Evolutionary conservation across 352 stramenopile species (phyloP).

Genomic region (Phytopythium litorale): DNA sequence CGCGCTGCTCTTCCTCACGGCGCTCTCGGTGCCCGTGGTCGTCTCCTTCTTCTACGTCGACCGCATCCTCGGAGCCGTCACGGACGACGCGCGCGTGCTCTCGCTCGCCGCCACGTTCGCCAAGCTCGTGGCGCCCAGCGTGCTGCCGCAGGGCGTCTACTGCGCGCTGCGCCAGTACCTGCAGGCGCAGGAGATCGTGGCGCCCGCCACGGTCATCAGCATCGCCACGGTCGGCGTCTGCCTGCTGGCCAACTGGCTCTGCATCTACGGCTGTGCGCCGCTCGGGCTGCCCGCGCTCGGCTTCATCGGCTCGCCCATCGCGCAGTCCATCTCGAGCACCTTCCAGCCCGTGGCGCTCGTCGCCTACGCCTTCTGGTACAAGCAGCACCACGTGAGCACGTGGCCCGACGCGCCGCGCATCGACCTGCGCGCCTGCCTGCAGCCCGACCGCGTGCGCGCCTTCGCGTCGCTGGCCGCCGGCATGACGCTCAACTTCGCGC

Average conservation of each 20-base stretch:
- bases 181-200: slow-evolving; percentile 76
- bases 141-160: slow-evolving; percentile 70
- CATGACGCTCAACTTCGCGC: slow-evolving; percentile 74
- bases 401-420: slow-evolving; percentile 53
- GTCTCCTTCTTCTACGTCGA: slow-evolving; percentile 83
- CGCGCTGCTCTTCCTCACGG: slow-evolving; percentile 58
- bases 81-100: slow-evolving; percentile 59
- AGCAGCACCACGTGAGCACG: slow-evolving; percentile 74
- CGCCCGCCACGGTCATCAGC: slow-evolving; percentile 75
- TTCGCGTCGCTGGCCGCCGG: slow-evolving; percentile 64
- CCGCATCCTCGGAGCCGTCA: slow-evolving; percentile 57
- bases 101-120: slow-evolving; percentile 63
- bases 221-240: slow-evolving; percentile 62
- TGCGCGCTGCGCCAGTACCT: slow-evolving; percentile 75
- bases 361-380: slow-evolving; percentile 77
- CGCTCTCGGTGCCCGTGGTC: slow-evolving; percentile 71
- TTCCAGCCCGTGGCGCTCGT: slow-evolving; percentile 73
- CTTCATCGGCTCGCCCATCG: slow-evolving; percentile 75
- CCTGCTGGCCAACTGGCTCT: slow-evolving; percentile 64
- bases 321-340: slow-evolving; percentile 57
- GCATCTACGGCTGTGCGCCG: slow-evolving; percentile 74
- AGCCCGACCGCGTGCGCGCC: slow-evolving; percentile 57
- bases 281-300: slow-evolving; percentile 41
- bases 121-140: slow-evolving; percentile 47
- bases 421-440: slow-evolving; percentile 43